These are phyloP conservation scores for Fereydounia khargensis DNA, from an alignment of 1,284 basidiomycete genomes.

Conservation along the genomic window DNA sequence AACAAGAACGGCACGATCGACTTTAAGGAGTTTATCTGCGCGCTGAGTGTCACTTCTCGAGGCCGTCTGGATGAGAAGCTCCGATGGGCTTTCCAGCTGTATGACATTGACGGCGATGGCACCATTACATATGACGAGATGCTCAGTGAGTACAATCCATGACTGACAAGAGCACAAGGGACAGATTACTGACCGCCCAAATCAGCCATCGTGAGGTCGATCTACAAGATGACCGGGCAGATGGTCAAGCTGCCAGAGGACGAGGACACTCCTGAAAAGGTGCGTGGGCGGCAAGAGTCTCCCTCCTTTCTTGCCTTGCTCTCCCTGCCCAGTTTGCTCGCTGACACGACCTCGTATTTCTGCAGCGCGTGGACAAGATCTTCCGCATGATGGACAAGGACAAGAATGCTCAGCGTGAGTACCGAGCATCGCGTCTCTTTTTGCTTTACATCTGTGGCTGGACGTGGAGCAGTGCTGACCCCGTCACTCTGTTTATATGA, in stretches of 20 bases:
- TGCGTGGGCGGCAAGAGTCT: constrained; percentile 47
- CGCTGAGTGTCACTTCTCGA: constrained; percentile 88
- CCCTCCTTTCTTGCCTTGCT: background rate
- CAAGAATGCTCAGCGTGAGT: constrained; percentile 54
- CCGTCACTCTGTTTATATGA: background rate
- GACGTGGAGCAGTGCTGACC: no score
- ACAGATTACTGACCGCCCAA: no score
- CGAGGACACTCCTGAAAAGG: constrained; percentile 99
- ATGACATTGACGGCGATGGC: constrained; percentile 80
- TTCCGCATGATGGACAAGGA: constrained; percentile 56
- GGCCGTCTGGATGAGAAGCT: constrained; percentile 96
- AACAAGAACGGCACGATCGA: constrained; percentile 56
- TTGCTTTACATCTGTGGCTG: no score
- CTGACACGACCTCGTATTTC: background rate
- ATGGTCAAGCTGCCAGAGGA: constrained; percentile 97
- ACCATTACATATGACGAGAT: constrained; percentile 72
- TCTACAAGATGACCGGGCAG: constrained; percentile 67
- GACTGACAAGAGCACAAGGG: no score
- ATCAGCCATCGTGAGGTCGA: constrained; percentile 52
- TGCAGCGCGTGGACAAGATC: constrained; percentile 54
- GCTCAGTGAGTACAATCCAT: constrained; percentile 59
- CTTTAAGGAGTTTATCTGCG: constrained; percentile 87
- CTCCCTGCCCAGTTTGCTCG: no score
- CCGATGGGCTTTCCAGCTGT: constrained; percentile 99
- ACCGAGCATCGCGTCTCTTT: no score